Evolutionary conservation across 495 filamentous ascomycete genomes (phyloP).

Genomic region (Lindgomyces ingoldianus): DNA sequence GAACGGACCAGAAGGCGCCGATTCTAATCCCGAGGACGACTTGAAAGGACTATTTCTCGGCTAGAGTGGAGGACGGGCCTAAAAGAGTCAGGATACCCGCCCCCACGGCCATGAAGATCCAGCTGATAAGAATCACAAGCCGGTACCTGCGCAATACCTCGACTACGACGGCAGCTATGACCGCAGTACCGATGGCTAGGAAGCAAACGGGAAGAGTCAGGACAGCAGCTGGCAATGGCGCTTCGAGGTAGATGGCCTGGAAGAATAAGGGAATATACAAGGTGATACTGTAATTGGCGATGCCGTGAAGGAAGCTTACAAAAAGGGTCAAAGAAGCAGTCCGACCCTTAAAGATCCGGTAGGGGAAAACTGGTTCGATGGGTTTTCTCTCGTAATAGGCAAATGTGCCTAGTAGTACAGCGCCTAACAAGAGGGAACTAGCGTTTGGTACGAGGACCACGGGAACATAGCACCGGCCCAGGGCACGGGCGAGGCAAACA

Average conservation of each 20-base stretch:
- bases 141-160: conserved; percentile 36
- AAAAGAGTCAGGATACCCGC: conserved; percentile 39
- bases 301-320: conserved; percentile 40
- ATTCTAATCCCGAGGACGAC: conserved; percentile 43
- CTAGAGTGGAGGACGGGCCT: neutral
- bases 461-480: conserved; percentile 48
- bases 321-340: conserved; percentile 40
- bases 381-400: conserved; percentile 41
- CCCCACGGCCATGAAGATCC: conserved; percentile 36
- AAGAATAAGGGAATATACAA: conserved; percentile 47
- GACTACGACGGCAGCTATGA: conserved; percentile 36
- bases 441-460: conserved; percentile 46
- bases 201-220: conserved; percentile 6
- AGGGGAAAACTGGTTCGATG: conserved; percentile 42
- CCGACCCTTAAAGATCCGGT: conserved; percentile 42
- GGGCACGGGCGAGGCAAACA: conserved; percentile 39
- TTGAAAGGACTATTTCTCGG: conserved; percentile 33
- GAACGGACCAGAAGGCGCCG: conserved; percentile 32
- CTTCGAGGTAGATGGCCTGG: conserved; percentile 44
- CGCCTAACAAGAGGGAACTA: conserved; percentile 48
- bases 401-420: conserved; percentile 42
- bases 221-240: conserved; percentile 20
- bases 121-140: conserved; percentile 35
- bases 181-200: conserved; percentile 31
- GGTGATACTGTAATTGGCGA: conserved; percentile 40